phyloP scores from a whole-genome alignment of 345 rosid species.

The Brassica juncea region DNA sequence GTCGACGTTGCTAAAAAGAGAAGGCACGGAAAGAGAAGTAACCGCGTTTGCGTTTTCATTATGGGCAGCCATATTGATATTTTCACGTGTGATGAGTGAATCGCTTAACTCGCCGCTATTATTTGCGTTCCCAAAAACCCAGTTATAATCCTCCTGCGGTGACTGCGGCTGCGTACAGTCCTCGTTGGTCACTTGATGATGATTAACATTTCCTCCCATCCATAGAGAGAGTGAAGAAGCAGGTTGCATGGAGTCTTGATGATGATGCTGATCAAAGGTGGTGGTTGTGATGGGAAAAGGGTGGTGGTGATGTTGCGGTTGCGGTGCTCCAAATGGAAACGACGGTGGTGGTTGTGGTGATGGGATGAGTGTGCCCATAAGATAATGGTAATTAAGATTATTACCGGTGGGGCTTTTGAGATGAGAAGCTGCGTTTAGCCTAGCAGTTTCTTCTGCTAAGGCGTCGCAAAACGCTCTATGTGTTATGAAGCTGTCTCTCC shows the following conservation, averaged over 20 bases:
- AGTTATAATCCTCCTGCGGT: constrained; percentile 27
- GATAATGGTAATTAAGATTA: constrained; percentile 53
- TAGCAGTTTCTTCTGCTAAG: constrained; percentile 91
- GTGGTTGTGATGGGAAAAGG: constrained; percentile 40
- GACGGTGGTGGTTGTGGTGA: constrained; percentile 43
- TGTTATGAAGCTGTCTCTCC: constrained; percentile 93
- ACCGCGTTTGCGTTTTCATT: constrained; percentile 37
- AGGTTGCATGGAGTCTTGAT: constrained; percentile 42
- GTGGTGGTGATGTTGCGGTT: constrained; percentile 26
- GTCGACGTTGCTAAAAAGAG: constrained; percentile 61
- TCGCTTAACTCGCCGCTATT: constrained; percentile 36
- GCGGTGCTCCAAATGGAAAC: constrained; percentile 55
- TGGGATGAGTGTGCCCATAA: constrained; percentile 52
- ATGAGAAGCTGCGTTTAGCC: constrained; percentile 72
- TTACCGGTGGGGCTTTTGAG: constrained; percentile 40
- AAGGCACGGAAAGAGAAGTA: constrained; percentile 56
- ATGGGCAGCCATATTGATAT: constrained; percentile 4
- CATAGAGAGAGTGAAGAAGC: constrained; percentile 30
- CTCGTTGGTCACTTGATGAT: constrained; percentile 34
- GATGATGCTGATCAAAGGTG: constrained; percentile 40
- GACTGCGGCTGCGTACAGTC: constrained; percentile 30
- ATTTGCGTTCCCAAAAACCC: constrained; percentile 34
- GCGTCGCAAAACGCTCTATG: constrained; percentile 98
- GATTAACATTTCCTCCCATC: constrained; percentile 42
- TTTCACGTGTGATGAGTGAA: constrained; percentile 26